A percentile compares a stretch with the other conserved stretches of the same genome.
Conservation (phyloP, 495 filamentous ascomycete species). For the Podospora didyma region DNA sequence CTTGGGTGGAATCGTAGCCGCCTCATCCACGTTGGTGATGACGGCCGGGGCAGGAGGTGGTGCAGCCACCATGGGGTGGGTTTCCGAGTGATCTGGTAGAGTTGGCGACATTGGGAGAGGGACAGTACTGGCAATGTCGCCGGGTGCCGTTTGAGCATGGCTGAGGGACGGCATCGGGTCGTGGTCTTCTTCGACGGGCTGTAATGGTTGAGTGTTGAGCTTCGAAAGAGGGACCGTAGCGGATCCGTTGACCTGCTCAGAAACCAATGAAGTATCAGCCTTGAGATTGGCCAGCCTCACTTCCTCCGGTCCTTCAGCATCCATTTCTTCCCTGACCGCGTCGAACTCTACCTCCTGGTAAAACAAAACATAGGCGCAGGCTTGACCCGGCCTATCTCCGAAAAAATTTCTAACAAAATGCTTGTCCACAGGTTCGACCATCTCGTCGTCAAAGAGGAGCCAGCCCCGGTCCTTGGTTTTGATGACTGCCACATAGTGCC, state of each 20-base stretch:
- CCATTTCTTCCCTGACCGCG: slow-evolving; percentile 74
- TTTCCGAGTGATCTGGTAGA: slow-evolving; percentile 18
- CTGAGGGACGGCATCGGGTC: slow-evolving; percentile 52
- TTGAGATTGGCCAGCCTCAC: slow-evolving; percentile 53
- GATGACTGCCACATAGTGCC: slow-evolving; percentile 95
- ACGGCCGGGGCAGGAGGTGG: slow-evolving; percentile 27
- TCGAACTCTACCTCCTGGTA: slow-evolving; percentile 96
- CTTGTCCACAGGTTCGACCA: slow-evolving; percentile 97
- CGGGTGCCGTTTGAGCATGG: slow-evolving; percentile 59
- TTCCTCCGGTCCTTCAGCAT: slow-evolving; percentile 71
- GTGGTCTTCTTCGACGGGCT: slow-evolving; percentile 41
- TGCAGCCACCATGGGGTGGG: slow-evolving; percentile 24
- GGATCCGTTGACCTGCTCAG: slow-evolving; percentile 36
- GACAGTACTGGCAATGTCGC: slow-evolving; percentile 17
- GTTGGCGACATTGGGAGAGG: slow-evolving; percentile 14
- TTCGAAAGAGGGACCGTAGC: slow-evolving; percentile 28
- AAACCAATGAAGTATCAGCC: slow-evolving; percentile 48
- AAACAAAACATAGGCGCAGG: slow-evolving; percentile 95
- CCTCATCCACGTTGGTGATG: slow-evolving; percentile 23
- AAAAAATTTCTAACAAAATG: slow-evolving; percentile 97
- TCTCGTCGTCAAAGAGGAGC: slow-evolving; percentile 95
- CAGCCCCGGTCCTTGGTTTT: slow-evolving; percentile 95
- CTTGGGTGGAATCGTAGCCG: slow-evolving; percentile 31
- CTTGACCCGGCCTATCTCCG: slow-evolving; percentile 83
- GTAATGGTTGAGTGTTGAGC: slow-evolving; percentile 35